A percentile compares a stretch with the other conserved stretches of the same genome.
Evolutionary conservation across 2,329 filamentous ascomycete species (phyloP).

Genomic region (Ophiostoma australiae): DNA sequence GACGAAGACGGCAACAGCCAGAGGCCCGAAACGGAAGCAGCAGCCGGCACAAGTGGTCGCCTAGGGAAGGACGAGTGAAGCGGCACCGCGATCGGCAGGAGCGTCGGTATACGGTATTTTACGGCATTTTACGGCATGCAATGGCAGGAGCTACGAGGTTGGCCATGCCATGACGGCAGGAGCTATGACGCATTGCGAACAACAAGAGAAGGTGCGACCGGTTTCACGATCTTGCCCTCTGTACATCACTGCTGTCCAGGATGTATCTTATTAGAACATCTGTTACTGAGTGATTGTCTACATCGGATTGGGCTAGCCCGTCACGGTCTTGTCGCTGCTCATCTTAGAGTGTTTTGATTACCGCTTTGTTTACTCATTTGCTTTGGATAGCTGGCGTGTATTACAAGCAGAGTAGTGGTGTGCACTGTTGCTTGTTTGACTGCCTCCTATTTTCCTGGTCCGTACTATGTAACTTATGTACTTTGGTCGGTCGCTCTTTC

Average conservation of each 20-base stretch:
- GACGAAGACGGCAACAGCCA: neutral
- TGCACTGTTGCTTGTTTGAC: neutral
- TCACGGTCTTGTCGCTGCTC: neutral
- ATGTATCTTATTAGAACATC: neutral
- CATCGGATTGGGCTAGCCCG: slow-evolving; percentile 4
- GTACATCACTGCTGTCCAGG: neutral
- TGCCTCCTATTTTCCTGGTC: slow-evolving; percentile 2
- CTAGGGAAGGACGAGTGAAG: neutral
- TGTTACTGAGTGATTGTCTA: neutral
- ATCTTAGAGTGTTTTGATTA: neutral
- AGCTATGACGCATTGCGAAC: neutral
- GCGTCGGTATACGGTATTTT: neutral
- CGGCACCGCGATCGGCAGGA: slow-evolving; percentile 6
- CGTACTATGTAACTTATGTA: too few relatives aligned
- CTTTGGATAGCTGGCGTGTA: neutral
- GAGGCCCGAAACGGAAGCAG: slow-evolving; percentile 10
- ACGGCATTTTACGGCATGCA: neutral
- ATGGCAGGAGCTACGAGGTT: slow-evolving; percentile 2
- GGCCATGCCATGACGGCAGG: slow-evolving; percentile 2
- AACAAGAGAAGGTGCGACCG: slow-evolving; percentile 2
- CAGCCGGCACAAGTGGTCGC: neutral
- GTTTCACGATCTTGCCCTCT: neutral
- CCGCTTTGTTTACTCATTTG: slow-evolving; percentile 6
- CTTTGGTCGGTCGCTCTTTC: neutral
- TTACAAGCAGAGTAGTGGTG: neutral